Evolutionary conservation across 176 grass and related monocot species (phyloP).

Genomic region (Oryza brachyantha): DNA sequence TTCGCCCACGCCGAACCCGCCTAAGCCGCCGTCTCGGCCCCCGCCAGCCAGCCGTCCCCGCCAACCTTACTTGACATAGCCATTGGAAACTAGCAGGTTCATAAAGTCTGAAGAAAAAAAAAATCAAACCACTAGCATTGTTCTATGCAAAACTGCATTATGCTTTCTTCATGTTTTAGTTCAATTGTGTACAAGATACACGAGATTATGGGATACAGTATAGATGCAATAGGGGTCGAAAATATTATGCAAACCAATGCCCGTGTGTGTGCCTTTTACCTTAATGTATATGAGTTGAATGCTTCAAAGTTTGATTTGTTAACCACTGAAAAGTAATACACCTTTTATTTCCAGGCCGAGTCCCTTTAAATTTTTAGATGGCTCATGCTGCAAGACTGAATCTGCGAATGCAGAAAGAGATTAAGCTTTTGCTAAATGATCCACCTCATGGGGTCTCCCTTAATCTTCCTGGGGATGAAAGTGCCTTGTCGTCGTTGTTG

Average conservation of each 20-base stretch:
- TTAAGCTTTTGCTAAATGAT: slow-evolving; percentile 69
- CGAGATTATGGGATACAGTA: not conserved
- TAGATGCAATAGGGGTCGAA: not conserved
- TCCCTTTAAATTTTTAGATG: slow-evolving; percentile 38
- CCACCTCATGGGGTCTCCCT: slow-evolving; percentile 84
- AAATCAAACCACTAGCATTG: not conserved
- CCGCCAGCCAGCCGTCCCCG: too few relatives aligned
- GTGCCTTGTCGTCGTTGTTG: slow-evolving; percentile 36
- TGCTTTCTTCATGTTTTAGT: not conserved
- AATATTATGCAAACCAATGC: not conserved
- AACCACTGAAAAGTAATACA: not conserved
- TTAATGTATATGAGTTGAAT: not conserved
- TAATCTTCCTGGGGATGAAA: slow-evolving; percentile 53
- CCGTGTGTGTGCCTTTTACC: not conserved
- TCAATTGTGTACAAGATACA: not conserved
- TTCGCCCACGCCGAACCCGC: too few relatives aligned
- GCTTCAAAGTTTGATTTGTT: not conserved
- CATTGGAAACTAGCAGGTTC: not conserved
- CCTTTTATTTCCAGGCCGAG: slow-evolving; percentile 13
- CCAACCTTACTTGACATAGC: not conserved
- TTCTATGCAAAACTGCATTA: not conserved
- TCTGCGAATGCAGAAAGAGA: slow-evolving; percentile 89
- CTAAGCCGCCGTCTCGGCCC: too few relatives aligned
- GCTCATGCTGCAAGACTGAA: slow-evolving; percentile 69
- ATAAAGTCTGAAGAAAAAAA: not conserved